phyloP scores from a whole-genome alignment of 371 early-diverging fungal genomes.

The Entomophthora muscae region DNA sequence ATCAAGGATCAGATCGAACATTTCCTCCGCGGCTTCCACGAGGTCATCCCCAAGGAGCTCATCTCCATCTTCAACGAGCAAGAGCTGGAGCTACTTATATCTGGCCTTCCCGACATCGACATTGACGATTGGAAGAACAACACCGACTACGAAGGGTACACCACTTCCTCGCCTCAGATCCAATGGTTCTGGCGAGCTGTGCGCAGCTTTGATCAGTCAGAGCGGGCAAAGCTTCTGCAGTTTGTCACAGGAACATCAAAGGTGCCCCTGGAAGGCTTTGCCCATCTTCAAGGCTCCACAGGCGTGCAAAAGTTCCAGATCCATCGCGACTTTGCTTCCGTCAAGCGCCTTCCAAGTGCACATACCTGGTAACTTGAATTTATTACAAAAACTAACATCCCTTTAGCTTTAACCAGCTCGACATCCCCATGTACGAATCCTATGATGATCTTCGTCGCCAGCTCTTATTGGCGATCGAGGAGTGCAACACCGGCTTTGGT shows the following conservation, averaged over 20 bases:
- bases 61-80: constrained; percentile 96
- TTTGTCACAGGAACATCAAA: constrained; percentile 98
- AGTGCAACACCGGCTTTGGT: constrained; percentile 91
- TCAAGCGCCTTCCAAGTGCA: constrained; percentile 81
- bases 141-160: constrained; percentile 88
- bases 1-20: constrained; percentile 87
- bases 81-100: constrained; percentile 95
- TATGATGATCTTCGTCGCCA: constrained; percentile 85
- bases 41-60: constrained; percentile 77
- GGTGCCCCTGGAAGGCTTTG: constrained; percentile 95
- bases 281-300: constrained; percentile 78
- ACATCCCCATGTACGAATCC: constrained; percentile 84
- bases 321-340: constrained; percentile 85
- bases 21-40: constrained; percentile 92
- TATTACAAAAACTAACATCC: constrained; percentile 10
- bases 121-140: constrained; percentile 99
- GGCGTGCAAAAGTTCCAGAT: constrained; percentile 98
- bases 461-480: constrained; percentile 78
- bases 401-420: constrained; percentile 91
- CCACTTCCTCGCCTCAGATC: constrained; percentile 66
- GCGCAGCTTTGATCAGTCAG: constrained; percentile 91
- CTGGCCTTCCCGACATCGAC: constrained; percentile 96
- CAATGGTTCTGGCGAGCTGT: constrained; percentile 99
- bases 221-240: constrained; percentile 92
- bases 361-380: constrained; percentile 78